phyloP scores from a whole-genome alignment of 2,329 filamentous ascomycete genomes.

The Xylaria sp. region DNA sequence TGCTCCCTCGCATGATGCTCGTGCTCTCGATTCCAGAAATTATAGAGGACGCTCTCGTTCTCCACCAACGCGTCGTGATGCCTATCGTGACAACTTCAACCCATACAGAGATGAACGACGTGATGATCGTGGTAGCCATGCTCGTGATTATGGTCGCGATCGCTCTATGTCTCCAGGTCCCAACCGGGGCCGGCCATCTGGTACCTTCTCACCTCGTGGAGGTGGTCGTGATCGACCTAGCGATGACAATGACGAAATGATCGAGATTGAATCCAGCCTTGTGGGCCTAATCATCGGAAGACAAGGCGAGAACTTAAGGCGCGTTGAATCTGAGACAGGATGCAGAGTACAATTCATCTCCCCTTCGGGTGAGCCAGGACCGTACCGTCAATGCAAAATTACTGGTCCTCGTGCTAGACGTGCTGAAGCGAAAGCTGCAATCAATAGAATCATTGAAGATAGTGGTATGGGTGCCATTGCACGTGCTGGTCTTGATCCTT shows the following conservation, averaged over 20 bases:
- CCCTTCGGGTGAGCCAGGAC: conserved; percentile 75
- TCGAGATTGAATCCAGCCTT: conserved; percentile 85
- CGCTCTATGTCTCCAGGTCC: conserved; percentile 77
- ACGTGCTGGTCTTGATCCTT: conserved; percentile 60
- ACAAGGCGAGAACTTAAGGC: conserved; percentile 87
- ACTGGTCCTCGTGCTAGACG: conserved; percentile 78
- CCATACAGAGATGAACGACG: conserved; percentile 89
- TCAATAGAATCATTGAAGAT: conserved; percentile 88
- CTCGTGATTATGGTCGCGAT: conserved; percentile 71
- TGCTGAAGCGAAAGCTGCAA: conserved; percentile 82
- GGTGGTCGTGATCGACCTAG: conserved; percentile 59
- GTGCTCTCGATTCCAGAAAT: conserved; percentile 62
- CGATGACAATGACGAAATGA: conserved; percentile 81
- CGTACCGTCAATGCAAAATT: conserved; percentile 86
- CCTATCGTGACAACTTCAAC: conserved; percentile 80
- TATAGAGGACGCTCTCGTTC: conserved; percentile 81
- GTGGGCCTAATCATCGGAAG: conserved; percentile 92
- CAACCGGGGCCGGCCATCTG: conserved; percentile 60
- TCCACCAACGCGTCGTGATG: conserved; percentile 74
- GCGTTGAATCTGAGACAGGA: conserved; percentile 83
- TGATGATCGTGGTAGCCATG: conserved; percentile 68
- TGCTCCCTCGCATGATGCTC: conserved; percentile 54
- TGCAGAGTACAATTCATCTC: conserved; percentile 91
- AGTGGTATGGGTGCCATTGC: conserved; percentile 70
- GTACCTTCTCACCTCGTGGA: conserved; percentile 69